phyloP scores from a whole-genome alignment of 2,329 filamentous ascomycete genomes.

The Clonostachys chloroleuca region DNA sequence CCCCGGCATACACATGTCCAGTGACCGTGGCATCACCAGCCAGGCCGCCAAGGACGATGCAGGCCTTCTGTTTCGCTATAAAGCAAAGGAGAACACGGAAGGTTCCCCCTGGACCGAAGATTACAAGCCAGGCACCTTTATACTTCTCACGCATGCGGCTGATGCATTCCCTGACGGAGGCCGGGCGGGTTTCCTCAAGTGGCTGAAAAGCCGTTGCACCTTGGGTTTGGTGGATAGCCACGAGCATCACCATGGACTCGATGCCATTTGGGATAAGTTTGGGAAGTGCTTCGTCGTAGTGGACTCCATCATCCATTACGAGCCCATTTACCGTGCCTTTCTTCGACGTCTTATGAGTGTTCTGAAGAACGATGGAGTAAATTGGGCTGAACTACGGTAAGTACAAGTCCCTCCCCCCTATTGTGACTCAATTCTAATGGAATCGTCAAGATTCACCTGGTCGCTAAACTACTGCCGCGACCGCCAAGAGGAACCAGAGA shows the following conservation, averaged over 20 bases:
- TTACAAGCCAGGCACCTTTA: conserved; percentile 55
- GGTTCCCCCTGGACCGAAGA: conserved; percentile 62
- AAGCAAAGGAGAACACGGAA: conserved; percentile 34
- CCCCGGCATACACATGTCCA: conserved; percentile 69
- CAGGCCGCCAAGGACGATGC: conserved; percentile 47
- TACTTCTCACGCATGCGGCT: conserved; percentile 60
- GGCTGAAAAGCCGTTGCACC: conserved; percentile 70
- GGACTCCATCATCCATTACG: conserved; percentile 76
- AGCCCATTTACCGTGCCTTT: conserved; percentile 80
- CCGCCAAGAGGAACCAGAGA: conserved; percentile 60
- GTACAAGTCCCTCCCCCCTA: conserved; percentile 5
- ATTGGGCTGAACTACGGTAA: conserved; percentile 73
- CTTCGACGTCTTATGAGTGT: conserved; percentile 66
- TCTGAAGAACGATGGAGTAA: conserved; percentile 76
- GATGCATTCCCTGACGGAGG: conserved; percentile 72
- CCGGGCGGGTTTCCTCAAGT: conserved; percentile 66
- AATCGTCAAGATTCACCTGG: conserved; percentile 59
- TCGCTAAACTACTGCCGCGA: conserved; percentile 63
- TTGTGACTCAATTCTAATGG: neutral
- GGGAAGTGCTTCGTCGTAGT: conserved; percentile 68
- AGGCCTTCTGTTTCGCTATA: conserved; percentile 58
- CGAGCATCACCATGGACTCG: conserved; percentile 76
- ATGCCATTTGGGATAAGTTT: conserved; percentile 85
- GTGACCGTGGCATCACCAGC: conserved; percentile 50
- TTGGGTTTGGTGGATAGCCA: conserved; percentile 70